phyloP scores from a whole-genome alignment of 257 asterid genomes.

The Jacaranda mimosifolia region DNA sequence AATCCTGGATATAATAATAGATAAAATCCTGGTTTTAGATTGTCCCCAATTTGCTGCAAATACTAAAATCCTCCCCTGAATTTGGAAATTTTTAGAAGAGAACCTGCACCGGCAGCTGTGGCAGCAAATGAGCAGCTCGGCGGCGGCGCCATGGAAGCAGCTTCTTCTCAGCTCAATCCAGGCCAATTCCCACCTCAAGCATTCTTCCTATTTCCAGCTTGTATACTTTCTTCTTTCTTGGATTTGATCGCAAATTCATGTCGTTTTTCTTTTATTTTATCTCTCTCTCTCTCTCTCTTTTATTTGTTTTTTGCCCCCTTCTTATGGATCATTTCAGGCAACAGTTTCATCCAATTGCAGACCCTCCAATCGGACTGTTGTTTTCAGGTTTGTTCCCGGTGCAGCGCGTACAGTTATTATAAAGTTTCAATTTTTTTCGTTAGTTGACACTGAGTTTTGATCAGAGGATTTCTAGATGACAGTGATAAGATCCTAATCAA shows the following conservation, averaged over 20 bases:
- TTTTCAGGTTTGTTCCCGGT: slow-evolving; percentile 66
- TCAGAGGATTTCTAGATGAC: slow-evolving; percentile 84
- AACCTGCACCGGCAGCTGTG: slow-evolving; percentile 15
- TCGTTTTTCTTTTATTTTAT: neutral
- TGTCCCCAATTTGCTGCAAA: neutral
- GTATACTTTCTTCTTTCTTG: slow-evolving; percentile 43
- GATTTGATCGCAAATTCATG: neutral
- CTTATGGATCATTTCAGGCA: slow-evolving; percentile 57
- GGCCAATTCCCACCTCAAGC: slow-evolving; percentile 84
- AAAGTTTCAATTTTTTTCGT: neutral
- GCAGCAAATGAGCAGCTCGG: slow-evolving; percentile 57
- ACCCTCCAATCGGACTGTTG: slow-evolving; percentile 98
- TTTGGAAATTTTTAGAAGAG: neutral
- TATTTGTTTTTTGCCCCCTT: neutral
- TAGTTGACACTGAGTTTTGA: slow-evolving; percentile 25
- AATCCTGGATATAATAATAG: neutral
- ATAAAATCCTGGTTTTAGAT: neutral
- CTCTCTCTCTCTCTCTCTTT: neutral
- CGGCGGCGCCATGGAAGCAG: slow-evolving; percentile 85
- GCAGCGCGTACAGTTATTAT: neutral
- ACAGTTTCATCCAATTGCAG: slow-evolving; percentile 69
- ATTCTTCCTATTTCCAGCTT: slow-evolving; percentile 77
- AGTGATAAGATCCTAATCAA: slow-evolving; percentile 77
- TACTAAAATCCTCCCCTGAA: neutral
- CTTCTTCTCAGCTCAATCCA: slow-evolving; percentile 75